A percentile compares a stretch with the other conserved stretches of the same genome.
These are phyloP conservation scores for Umbilicaria muhlenbergii DNA, from an alignment of 495 filamentous ascomycete species.

Conservation along the genomic window DNA sequence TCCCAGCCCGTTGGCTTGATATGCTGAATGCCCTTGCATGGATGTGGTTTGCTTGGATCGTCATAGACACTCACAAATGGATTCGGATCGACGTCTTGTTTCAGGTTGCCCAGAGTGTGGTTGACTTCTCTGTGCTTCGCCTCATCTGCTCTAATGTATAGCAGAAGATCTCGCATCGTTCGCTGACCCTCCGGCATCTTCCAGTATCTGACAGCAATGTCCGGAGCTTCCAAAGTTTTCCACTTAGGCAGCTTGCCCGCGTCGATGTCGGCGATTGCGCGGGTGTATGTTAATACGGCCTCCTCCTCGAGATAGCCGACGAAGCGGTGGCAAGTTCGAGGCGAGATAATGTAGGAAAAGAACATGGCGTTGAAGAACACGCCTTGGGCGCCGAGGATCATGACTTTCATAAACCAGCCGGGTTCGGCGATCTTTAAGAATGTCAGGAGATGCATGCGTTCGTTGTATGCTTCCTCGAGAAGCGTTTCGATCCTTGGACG, in stretches of 20 bases:
- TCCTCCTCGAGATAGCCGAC: constrained; percentile 96
- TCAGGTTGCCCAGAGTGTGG: constrained; percentile 76
- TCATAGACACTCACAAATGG: constrained; percentile 71
- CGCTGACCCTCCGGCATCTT: constrained; percentile 73
- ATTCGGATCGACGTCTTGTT: constrained; percentile 74
- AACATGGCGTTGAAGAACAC: constrained; percentile 96
- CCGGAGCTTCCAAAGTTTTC: constrained; percentile 63
- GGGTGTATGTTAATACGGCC: constrained; percentile 87
- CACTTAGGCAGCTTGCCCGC: constrained; percentile 69
- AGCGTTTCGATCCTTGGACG: constrained; percentile 68
- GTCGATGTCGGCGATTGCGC: constrained; percentile 74
- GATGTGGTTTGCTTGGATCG: constrained; percentile 43
- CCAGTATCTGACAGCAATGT: constrained; percentile 84
- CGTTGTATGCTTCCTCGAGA: constrained; percentile 87
- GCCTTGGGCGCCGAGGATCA: constrained; percentile 69
- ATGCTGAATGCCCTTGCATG: constrained; percentile 52
- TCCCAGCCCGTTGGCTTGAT: constrained; percentile 66
- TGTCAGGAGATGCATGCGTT: constrained; percentile 89
- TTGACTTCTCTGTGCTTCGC: constrained; percentile 97
- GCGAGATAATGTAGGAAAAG: constrained; percentile 74
- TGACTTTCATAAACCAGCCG: constrained; percentile 72
- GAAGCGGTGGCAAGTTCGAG: constrained; percentile 84
- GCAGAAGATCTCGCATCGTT: constrained; percentile 70
- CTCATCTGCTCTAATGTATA: constrained; percentile 87
- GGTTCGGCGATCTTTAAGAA: constrained; percentile 90